These are phyloP conservation scores for Fusarium virguliforme DNA, from an alignment of 2,329 filamentous ascomycete species.

Conservation along the genomic window DNA sequence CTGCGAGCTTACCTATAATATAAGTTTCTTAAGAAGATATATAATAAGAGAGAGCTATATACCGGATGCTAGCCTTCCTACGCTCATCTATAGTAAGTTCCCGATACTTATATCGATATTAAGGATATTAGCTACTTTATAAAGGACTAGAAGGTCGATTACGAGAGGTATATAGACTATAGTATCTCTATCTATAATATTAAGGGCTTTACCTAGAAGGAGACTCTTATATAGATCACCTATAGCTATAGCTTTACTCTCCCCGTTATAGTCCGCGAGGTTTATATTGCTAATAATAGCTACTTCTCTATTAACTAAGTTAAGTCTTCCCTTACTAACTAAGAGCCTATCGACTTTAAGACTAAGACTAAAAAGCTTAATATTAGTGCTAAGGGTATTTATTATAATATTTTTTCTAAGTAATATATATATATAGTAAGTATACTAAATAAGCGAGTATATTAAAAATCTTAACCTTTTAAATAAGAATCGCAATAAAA, in stretches of 20 bases:
- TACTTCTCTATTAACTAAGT: conserved; percentile 97
- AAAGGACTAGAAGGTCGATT: conserved; percentile 99
- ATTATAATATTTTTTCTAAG: conserved; percentile 84
- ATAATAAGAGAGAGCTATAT: conserved; percentile 97
- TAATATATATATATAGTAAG: too few relatives aligned
- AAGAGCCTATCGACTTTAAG: conserved; percentile 85
- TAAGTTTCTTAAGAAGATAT: conserved; percentile 99
- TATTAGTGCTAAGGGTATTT: conserved; percentile 90
- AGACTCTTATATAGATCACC: conserved; percentile 88
- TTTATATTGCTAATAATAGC: conserved; percentile 91
- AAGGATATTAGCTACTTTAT: conserved; percentile 99
- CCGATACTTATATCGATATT: conserved; percentile 97
- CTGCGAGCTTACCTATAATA: conserved; percentile 93
- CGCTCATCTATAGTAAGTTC: conserved; percentile 95
- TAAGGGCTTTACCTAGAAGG: conserved; percentile 82
- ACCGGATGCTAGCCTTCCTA: conserved; percentile 96
- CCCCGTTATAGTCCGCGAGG: conserved; percentile 93
- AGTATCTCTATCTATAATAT: conserved; percentile 95
- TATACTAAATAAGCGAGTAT: too few relatives aligned
- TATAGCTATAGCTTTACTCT: conserved; percentile 96
- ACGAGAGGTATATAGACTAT: conserved; percentile 88
- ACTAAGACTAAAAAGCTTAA: conserved; percentile 90
- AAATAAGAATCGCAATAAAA: too few relatives aligned
- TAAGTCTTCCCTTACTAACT: conserved; percentile 78
- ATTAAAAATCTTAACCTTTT: too few relatives aligned